Evolutionary conservation across 306 rosid species (phyloP).

Genomic region (Acacia confusa): DNA sequence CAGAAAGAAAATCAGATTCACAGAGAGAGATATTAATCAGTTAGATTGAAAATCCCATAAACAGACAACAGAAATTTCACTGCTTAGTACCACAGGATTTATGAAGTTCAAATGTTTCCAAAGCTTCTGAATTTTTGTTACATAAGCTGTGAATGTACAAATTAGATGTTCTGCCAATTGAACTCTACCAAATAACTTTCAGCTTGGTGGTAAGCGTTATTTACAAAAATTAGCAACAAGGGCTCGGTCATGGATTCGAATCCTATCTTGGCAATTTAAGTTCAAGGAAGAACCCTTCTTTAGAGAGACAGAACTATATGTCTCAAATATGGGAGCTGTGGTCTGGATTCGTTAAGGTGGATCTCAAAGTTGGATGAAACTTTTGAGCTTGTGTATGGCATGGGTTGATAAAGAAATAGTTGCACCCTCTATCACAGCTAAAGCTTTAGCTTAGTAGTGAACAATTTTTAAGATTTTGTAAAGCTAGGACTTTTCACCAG

Average conservation of each 20-base stretch:
- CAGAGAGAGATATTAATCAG: neutral
- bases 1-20: conserved; percentile 2
- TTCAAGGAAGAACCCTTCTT: neutral
- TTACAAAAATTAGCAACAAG: neutral
- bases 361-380: neutral
- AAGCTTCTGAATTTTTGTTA: neutral
- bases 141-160: conserved; percentile 20
- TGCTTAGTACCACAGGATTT: conserved; percentile 11
- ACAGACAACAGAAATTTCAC: neutral
- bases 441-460: neutral
- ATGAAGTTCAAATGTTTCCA: neutral
- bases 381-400: neutral
- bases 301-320: neutral
- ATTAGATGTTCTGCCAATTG: conserved; percentile 3
- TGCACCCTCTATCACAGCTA: neutral
- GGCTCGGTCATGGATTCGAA: neutral
- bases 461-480: neutral
- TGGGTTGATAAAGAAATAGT: neutral
- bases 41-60: neutral
- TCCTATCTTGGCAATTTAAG: neutral
- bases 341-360: neutral
- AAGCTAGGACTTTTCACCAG: neutral
- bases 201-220: neutral
- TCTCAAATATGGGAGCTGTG: neutral
- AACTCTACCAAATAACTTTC: neutral